Conservation (phyloP, 2,329 filamentous ascomycete species). For the Teratosphaeria destructans region DNA sequence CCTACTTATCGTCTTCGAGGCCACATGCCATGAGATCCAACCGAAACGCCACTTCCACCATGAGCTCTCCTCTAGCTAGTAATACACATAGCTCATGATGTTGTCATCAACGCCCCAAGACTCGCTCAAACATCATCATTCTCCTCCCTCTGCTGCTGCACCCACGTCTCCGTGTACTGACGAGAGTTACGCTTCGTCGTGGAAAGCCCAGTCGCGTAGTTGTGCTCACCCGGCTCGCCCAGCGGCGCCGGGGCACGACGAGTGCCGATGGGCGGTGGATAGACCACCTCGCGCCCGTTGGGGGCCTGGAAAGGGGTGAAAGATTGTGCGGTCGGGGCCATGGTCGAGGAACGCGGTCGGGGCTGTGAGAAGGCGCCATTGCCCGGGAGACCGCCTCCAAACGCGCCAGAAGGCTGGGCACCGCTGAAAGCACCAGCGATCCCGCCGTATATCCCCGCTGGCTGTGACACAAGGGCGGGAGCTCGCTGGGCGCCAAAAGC, state of each 20-base stretch:
- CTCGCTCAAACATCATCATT: neutral
- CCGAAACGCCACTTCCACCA: neutral
- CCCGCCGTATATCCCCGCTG: neutral
- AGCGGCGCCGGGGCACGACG: neutral
- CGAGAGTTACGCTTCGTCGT: neutral
- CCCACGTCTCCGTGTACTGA: neutral
- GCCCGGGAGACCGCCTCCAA: neutral
- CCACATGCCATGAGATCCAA: neutral
- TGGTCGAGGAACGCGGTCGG: neutral
- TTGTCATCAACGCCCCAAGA: neutral
- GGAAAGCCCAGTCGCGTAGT: neutral
- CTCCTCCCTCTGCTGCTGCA: neutral
- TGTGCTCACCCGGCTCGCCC: neutral
- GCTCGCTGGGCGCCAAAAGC: neutral
- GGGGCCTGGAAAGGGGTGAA: neutral
- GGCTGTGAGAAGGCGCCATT: neutral
- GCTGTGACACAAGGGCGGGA: neutral
- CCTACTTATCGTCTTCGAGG: neutral
- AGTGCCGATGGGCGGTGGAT: neutral
- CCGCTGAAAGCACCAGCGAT: neutral
- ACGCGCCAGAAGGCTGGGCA: neutral
- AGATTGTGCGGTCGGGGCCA: neutral
- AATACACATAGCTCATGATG: neutral
- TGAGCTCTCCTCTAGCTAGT: neutral
- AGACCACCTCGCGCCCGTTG: neutral